A percentile compares a stretch with the other conserved stretches of the same genome.
Evolutionary conservation across 2,329 filamentous ascomycete species (phyloP).

Genomic region (Calonectria hongkongensis): DNA sequence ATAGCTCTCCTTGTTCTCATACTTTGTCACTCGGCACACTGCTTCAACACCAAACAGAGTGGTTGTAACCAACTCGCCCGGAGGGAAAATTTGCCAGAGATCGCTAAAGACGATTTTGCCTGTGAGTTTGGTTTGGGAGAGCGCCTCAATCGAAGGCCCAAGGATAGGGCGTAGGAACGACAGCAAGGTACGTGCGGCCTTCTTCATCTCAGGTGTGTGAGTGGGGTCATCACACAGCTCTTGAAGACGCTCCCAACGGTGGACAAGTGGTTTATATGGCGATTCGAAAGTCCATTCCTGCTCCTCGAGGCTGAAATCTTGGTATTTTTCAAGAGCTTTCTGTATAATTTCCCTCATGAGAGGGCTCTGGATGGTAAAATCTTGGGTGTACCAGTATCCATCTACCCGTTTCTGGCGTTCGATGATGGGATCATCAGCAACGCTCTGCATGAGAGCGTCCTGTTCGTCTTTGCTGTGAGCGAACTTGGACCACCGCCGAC

Average conservation of each 20-base stretch:
- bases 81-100: conserved; percentile 61
- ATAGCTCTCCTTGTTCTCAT: conserved; percentile 34
- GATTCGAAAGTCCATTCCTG: conserved; percentile 39
- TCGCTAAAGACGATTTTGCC: conserved; percentile 56
- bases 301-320: conserved; percentile 37
- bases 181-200: conserved; percentile 45
- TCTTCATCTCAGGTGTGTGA: neutral
- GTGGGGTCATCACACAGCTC: neutral
- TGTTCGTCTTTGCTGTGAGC: conserved; percentile 1
- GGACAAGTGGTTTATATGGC: conserved; percentile 41
- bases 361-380: conserved; percentile 37
- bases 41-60: conserved; percentile 59
- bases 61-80: conserved; percentile 56
- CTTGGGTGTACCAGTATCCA: conserved; percentile 29
- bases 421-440: conserved; percentile 28
- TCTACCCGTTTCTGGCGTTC: conserved; percentile 21
- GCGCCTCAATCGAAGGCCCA: conserved; percentile 50
- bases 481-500: conserved; percentile 35
- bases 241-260: conserved; percentile 35
- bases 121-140: conserved; percentile 53
- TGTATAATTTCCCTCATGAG: conserved; percentile 30
- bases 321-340: conserved; percentile 25
- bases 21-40: conserved; percentile 59
- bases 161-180: conserved; percentile 58
- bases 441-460: neutral